phyloP scores from a whole-genome alignment of 2,329 filamentous ascomycete species.

The Fonsecaea pedrosoi region DNA sequence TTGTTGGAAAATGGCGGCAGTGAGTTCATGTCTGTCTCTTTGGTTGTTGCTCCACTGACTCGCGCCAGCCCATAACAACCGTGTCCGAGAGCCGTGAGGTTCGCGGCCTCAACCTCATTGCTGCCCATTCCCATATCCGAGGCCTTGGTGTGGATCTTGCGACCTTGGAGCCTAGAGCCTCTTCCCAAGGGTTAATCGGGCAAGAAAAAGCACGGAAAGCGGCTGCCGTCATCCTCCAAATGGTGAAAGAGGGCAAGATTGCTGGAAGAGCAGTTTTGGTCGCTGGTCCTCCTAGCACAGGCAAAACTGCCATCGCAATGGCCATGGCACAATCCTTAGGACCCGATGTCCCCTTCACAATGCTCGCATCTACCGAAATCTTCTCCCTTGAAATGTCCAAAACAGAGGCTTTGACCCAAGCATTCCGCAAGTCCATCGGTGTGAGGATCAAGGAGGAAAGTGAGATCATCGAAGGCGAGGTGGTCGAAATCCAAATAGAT shows the following conservation, averaged over 20 bases:
- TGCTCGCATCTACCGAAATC: conserved; percentile 93
- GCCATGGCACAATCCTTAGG: conserved; percentile 97
- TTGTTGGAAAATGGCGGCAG: conserved; percentile 32
- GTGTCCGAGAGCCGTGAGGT: conserved; percentile 96
- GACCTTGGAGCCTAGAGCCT: conserved; percentile 81
- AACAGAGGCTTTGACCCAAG: conserved; percentile 95
- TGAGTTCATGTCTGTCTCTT: conserved; percentile 14
- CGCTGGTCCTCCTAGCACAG: conserved; percentile 92
- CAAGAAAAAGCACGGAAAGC: conserved; percentile 97
- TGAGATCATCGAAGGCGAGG: conserved; percentile 98
- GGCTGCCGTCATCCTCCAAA: conserved; percentile 93
- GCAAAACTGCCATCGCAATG: conserved; percentile 98
- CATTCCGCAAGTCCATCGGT: conserved; percentile 98
- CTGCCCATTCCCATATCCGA: conserved; percentile 96
- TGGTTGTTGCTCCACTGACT: conserved; percentile 19
- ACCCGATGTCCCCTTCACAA: conserved; percentile 93
- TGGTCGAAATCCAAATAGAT: conserved; percentile 98
- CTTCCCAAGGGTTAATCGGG: conserved; percentile 92
- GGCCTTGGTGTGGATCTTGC: conserved; percentile 92
- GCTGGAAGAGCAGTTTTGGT: conserved; percentile 93
- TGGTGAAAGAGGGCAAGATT: conserved; percentile 99
- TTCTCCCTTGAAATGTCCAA: conserved; percentile 99
- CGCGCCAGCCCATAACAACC: conserved; percentile 71
- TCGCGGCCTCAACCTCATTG: conserved; percentile 94
- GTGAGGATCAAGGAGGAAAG: conserved; percentile 99